phyloP scores from a whole-genome alignment of 352 stramenopile species.

The Halophytophthora polymorphica region DNA sequence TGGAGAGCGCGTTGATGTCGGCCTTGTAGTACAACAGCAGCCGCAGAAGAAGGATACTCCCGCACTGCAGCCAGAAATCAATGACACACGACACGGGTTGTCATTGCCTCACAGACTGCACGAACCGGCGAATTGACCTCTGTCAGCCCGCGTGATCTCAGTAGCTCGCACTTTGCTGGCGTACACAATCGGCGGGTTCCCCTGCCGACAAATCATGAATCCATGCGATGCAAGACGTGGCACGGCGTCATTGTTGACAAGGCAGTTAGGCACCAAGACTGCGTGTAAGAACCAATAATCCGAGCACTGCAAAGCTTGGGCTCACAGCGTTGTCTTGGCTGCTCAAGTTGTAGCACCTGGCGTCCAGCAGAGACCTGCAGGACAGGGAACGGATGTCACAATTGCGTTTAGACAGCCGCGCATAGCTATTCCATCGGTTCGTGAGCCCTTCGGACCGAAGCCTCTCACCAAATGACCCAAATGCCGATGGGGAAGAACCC shows the following conservation, averaged over 20 bases:
- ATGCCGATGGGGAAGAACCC: conserved; percentile 33
- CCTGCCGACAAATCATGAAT: conserved; percentile 14
- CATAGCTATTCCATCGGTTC: too few relatives aligned
- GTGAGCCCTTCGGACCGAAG: neutral
- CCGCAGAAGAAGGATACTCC: conserved; percentile 41
- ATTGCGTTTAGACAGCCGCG: too few relatives aligned
- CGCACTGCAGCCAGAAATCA: conserved; percentile 19
- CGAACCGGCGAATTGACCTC: neutral
- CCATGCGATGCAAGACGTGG: neutral
- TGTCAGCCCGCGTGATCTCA: neutral
- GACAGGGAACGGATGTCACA: neutral
- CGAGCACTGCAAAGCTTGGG: neutral
- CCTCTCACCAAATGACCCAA: conserved; percentile 46
- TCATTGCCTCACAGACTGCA: neutral
- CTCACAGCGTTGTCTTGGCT: conserved; percentile 40
- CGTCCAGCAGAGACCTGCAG: conserved; percentile 41
- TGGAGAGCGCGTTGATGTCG: conserved; percentile 51
- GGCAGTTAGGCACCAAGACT: too few relatives aligned
- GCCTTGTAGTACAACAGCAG: conserved; percentile 57
- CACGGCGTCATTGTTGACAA: neutral
- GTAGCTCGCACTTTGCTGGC: conserved; percentile 44
- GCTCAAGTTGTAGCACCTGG: conserved; percentile 51
- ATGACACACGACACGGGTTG: neutral
- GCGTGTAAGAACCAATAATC: too few relatives aligned
- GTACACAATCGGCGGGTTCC: conserved; percentile 56